Conservation (phyloP, 192 early-diverging fungal species). For the Fimicolochytrium jonesii region DNA sequence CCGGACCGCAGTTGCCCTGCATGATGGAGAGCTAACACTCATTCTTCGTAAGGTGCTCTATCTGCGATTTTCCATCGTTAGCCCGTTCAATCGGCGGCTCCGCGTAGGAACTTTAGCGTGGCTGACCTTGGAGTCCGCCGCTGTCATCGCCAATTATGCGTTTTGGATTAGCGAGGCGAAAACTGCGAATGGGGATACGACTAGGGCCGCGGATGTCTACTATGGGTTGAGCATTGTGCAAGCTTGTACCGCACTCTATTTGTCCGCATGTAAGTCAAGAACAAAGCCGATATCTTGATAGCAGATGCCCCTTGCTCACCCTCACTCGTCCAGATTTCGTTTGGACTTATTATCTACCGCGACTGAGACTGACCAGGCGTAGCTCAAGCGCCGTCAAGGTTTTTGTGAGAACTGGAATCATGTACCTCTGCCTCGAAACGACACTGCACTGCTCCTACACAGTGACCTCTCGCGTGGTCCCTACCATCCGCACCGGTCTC, state of each 20-base stretch:
- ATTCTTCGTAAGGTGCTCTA: no score
- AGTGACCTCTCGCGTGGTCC: neutral
- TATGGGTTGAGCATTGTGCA: conserved; percentile 6
- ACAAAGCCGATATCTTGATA: neutral
- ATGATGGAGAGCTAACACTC: no score
- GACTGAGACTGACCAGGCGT: neutral
- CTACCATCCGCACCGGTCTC: conserved; percentile 1
- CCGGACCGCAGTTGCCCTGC: no score
- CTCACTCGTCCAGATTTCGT: conserved; percentile 4
- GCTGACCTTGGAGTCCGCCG: neutral
- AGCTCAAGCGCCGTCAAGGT: neutral
- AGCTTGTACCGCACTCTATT: neutral
- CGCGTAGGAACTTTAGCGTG: neutral
- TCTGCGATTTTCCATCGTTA: conserved; percentile 15
- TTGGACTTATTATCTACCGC: conserved; percentile 5
- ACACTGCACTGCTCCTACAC: conserved; percentile 9
- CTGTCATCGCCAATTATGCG: conserved; percentile 2
- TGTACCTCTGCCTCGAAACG: conserved; percentile 13
- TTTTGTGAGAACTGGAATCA: conserved; percentile 6
- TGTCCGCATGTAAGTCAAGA: neutral
- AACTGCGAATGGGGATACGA: neutral
- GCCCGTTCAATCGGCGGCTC: neutral
- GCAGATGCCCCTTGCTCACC: neutral
- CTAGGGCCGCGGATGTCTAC: neutral
- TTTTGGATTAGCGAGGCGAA: conserved; percentile 1